Evolutionary conservation across 495 filamentous ascomycete genomes (phyloP), one percentile per base, ranked within the genome.

Genomic region (Talaromyces liani): DNA sequence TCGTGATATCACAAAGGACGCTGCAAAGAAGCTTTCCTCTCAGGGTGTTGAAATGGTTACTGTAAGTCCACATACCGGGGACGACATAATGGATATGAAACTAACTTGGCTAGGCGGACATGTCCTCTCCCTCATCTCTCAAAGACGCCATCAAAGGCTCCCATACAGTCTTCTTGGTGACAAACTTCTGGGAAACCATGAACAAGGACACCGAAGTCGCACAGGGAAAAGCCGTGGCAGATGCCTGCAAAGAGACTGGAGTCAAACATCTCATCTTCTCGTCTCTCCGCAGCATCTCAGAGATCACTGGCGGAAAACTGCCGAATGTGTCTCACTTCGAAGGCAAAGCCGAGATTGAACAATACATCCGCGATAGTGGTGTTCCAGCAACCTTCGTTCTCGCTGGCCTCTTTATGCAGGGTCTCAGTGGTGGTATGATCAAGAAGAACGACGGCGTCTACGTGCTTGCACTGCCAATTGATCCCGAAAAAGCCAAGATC

Each of bases 211-310:
- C 14, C 7, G 47, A 36, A 49, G 65, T 74, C 36, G 63, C 68
- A 54, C 84, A 87, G 64, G 85, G 84, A 22, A 82, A 82, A 65
- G 80, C 82, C 64, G 79, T 86, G 5, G 80, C 81, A 9, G 77
- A 83, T 54, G 84, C 79, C 2, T 78, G 77, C 47, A 68, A 65
- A 24, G 69, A 66, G 4, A 54, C 63, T 4, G 70, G 70, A 58
- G 64, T 69, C 27, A 18, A 59, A 51, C 65, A 71, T 39, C 53
- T 71, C 8, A 71, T 72, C 57, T 70, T 72, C 65, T 70, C 66
- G 6, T 67, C 73, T 2, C 64, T 73, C 0, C 49, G 62, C 24
- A 41, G 71, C 49, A 66, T 65, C 1, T 68, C 55, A 9, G 58
- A 70, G 20, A 53, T 56, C 4, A 69, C 63, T 1, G 55, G 62